Conservation (phyloP, 768 basidiomycete species). For the Lactarius vividus region DNA sequence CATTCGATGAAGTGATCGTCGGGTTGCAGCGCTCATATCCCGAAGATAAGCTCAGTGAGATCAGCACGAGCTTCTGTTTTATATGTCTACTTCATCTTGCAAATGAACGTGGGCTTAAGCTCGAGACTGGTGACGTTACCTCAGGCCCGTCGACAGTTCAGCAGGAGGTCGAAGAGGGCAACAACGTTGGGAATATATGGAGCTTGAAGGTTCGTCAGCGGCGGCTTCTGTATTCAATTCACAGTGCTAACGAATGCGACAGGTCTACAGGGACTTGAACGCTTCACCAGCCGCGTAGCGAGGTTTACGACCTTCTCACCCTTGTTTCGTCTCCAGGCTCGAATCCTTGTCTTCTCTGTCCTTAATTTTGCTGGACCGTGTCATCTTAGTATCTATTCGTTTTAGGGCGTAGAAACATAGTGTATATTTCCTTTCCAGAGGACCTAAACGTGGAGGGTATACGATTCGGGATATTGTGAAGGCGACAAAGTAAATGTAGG, state of each 20-base stretch:
- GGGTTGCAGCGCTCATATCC: conserved; percentile 83
- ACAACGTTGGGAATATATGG: conserved; percentile 71
- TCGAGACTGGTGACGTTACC: conserved; percentile 49
- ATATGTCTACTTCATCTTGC: conserved; percentile 96
- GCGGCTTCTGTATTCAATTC: neutral
- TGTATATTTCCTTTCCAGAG: conserved; percentile 14
- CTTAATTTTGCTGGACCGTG: conserved; percentile 1
- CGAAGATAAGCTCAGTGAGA: conserved; percentile 92
- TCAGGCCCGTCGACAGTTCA: conserved; percentile 36
- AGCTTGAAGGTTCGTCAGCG: conserved; percentile 55
- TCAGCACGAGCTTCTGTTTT: conserved; percentile 99
- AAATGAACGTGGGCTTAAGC: conserved; percentile 91
- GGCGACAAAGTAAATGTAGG: neutral
- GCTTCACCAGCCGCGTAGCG: conserved; percentile 32
- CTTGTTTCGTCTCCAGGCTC: neutral
- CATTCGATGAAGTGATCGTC: conserved; percentile 79
- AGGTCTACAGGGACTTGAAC: conserved; percentile 49
- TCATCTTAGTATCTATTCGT: conserved; percentile 5
- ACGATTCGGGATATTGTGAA: neutral
- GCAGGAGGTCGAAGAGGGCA: conserved; percentile 39
- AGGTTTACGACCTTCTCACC: neutral
- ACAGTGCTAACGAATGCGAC: neutral
- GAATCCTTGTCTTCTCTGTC: neutral
- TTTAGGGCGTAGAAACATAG: conserved; percentile 7
- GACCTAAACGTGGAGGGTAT: conserved; percentile 14